These are phyloP conservation scores for Macrophomina tecta DNA, from an alignment of 2,329 filamentous ascomycete genomes.

Conservation along the genomic window DNA sequence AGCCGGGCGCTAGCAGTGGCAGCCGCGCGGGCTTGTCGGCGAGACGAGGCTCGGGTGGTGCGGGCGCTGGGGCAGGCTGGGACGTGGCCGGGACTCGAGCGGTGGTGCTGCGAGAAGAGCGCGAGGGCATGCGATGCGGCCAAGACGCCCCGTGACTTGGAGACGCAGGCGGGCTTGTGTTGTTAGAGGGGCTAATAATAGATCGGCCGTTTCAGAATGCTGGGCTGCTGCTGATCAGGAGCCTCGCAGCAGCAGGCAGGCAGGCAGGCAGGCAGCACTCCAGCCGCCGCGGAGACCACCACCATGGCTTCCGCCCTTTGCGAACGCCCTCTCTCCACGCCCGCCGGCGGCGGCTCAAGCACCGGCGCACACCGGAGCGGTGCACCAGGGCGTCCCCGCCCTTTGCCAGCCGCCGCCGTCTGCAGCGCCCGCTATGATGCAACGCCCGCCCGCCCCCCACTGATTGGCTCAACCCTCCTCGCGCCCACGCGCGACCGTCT, in stretches of 20 bases:
- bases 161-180: slow-evolving; percentile 24
- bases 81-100: slow-evolving; percentile 18
- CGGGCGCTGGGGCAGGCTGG: slow-evolving; percentile 17
- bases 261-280: too few species aligned
- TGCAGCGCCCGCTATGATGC: slow-evolving; percentile 18
- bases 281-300: background rate
- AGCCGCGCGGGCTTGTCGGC: slow-evolving; percentile 22
- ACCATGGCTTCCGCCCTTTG: background rate
- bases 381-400: background rate
- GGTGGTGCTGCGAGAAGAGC: slow-evolving; percentile 19
- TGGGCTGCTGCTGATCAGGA: slow-evolving; percentile 21
- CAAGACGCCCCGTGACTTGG: slow-evolving; percentile 20
- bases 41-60: slow-evolving; percentile 4
- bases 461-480: background rate
- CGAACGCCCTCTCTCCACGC: background rate
- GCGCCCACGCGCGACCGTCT: background rate
- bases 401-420: slow-evolving; percentile 8
- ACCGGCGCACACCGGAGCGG: background rate
- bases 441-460: background rate
- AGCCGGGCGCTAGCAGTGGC: slow-evolving; percentile 24
- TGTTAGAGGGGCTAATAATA: slow-evolving; percentile 22
- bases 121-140: slow-evolving; percentile 21
- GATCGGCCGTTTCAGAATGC: slow-evolving; percentile 25
- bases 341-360: slow-evolving; percentile 1
- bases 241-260: background rate